Conservation (phyloP, 1,284 basidiomycete genomes). For the Ceratobasidium sp. region DNA sequence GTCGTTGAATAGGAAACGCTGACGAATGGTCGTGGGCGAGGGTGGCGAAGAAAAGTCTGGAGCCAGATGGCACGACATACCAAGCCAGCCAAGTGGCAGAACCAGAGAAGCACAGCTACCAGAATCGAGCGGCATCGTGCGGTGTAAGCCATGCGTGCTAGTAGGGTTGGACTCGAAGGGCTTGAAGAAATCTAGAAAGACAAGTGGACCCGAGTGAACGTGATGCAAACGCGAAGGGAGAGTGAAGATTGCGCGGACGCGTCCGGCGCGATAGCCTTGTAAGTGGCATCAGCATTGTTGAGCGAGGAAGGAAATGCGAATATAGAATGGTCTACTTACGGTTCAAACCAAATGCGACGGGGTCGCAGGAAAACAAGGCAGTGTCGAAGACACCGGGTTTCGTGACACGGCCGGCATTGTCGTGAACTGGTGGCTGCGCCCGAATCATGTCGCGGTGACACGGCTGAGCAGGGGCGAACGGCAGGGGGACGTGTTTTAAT, state of each 20-base stretch:
- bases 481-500: too few species aligned
- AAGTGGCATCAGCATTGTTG: too few species aligned
- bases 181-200: neutral
- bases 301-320: too few species aligned
- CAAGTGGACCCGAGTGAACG: conserved; percentile 18
- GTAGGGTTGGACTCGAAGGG: conserved; percentile 3
- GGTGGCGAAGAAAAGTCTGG: neutral
- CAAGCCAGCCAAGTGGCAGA: neutral
- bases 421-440: too few species aligned
- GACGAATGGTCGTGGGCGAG: neutral
- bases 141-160: neutral
- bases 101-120: neutral
- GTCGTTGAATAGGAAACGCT: neutral
- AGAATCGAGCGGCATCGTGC: neutral
- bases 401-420: too few species aligned
- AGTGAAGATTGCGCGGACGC: conserved; percentile 5
- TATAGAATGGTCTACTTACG: too few species aligned
- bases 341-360: too few species aligned
- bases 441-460: too few species aligned
- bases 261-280: conserved; percentile 21
- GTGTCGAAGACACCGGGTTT: too few species aligned
- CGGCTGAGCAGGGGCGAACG: too few species aligned
- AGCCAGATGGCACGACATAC: neutral
- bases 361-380: too few species aligned
- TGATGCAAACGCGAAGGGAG: neutral